A percentile compares a stretch with the other conserved stretches of the same genome.
Evolutionary conservation across 2,329 filamentous ascomycete species (phyloP).

Genomic region (Botrytis squamosa): DNA sequence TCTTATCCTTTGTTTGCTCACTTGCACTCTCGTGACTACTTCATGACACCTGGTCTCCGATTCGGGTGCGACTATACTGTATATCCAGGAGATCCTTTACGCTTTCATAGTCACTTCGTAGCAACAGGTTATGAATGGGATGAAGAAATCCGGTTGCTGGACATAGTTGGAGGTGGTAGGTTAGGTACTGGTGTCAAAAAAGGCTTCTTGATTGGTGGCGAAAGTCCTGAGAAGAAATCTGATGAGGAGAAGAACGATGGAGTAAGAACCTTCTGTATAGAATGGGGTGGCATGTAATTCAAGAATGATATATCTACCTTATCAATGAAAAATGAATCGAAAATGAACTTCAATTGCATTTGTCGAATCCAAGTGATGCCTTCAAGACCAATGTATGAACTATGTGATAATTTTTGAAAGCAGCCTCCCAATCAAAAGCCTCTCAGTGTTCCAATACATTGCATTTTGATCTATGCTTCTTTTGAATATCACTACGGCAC

Average conservation of each 20-base stretch:
- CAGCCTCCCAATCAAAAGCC: neutral
- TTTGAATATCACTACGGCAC: neutral
- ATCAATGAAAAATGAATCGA: neutral
- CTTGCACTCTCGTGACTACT: conserved; percentile 77
- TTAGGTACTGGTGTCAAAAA: conserved; percentile 96
- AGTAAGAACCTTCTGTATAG: conserved; percentile 77
- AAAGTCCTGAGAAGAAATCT: conserved; percentile 43
- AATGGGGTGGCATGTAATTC: conserved; percentile 88
- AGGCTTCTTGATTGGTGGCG: conserved; percentile 81
- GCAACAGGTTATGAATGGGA: conserved; percentile 85
- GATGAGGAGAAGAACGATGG: conserved; percentile 39
- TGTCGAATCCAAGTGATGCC: neutral
- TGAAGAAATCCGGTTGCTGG: conserved; percentile 77
- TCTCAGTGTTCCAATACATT: neutral
- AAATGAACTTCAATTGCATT: neutral
- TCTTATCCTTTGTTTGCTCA: conserved; percentile 78
- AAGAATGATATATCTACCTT: neutral
- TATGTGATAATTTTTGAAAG: neutral
- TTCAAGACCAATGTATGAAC: neutral
- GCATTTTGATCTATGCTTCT: neutral
- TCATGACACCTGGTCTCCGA: conserved; percentile 84
- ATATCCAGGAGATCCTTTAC: conserved; percentile 90
- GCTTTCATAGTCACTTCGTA: conserved; percentile 94
- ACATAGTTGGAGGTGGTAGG: conserved; percentile 81
- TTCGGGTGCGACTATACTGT: conserved; percentile 95